Base-by-base conservation (phyloP, 1,139 yeast species). In the Hemisphaericaspora xylofermentans region DNA sequence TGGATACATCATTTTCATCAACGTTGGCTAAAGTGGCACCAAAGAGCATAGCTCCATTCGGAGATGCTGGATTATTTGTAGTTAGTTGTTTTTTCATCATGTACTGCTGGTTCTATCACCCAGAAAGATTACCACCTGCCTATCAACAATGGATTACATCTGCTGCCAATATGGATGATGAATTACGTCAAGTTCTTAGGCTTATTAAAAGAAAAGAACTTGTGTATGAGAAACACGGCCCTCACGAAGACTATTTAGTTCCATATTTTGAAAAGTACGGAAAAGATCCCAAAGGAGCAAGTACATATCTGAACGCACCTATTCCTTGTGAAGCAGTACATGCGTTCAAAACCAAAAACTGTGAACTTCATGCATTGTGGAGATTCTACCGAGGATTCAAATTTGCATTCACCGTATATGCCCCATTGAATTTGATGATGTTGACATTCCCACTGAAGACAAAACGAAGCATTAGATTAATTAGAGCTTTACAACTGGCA, bases 161-260 rank as follows among this genome's bases (percentile, higher is more conserved):
- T n/a, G 72, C 72, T 15, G 72, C 72, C 7, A 61, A 62, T 43
- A 66, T 66, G 72, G 72, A 66, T 45, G 51, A 52, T 18, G 71
- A 63, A 36, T 41, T 66, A 10, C 44, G 63, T 12, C 52, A 52
- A 19, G 47, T 53, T 6, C 53, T 66, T 38, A 53, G 51, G 38
- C 55, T 52, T 14, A 19, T 66, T 14, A 57, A 57, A 33, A 50
- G 56, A 7, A 60, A 61, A 7, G 45, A 48, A 6, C 40, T 60
- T 17, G 44, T 49, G 15, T 66, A 66, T 45, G 71, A 71, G n/a
- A 44, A 53, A 26, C 49, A 45, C 10, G 51, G 56, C 8, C 56
- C 58, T 4, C 45, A 50, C 14, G 52, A 58, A 18, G 51, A 57
- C 19, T 45, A 50, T 14, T 47, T 66, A 33, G 47, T 45, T 5